These are phyloP conservation scores for Picocystis sp. DNA, from an alignment of 163 green algal genomes.

Conservation along the genomic window DNA sequence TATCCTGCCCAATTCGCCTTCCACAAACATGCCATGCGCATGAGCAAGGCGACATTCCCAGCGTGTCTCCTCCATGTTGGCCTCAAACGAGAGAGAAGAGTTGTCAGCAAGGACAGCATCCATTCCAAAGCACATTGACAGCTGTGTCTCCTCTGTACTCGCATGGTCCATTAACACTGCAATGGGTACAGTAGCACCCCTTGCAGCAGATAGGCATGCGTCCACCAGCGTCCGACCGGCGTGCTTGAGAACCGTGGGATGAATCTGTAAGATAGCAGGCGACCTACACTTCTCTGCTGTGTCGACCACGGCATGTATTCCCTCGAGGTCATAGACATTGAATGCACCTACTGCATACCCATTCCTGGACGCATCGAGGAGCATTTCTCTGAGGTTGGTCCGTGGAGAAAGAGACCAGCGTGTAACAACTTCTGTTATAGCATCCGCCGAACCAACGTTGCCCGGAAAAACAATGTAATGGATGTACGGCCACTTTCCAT, in stretches of 20 bases:
- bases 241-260: slow-evolving; percentile 11
- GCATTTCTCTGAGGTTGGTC: not conserved
- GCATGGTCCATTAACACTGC: slow-evolving; percentile 16
- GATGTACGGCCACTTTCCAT: slow-evolving; percentile 4
- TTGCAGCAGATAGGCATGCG: slow-evolving; percentile 2
- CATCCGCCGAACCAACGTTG: slow-evolving; percentile 11
- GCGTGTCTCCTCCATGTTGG: slow-evolving; percentile 16
- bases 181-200: slow-evolving; percentile 9
- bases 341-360: slow-evolving; percentile 20
- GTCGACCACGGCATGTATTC: slow-evolving; percentile 12
- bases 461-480: slow-evolving; percentile 23
- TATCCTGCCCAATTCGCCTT: slow-evolving; percentile 20
- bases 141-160: not conserved
- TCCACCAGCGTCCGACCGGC: slow-evolving; percentile 9
- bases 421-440: slow-evolving; percentile 11
- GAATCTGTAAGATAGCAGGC: slow-evolving; percentile 17
- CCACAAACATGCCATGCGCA: slow-evolving; percentile 10
- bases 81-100: slow-evolving; percentile 14
- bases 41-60: slow-evolving; percentile 7
- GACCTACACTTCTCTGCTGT: slow-evolving; percentile 9
- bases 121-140: slow-evolving; percentile 8
- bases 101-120: slow-evolving; percentile 21
- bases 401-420: slow-evolving; percentile 4
- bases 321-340: slow-evolving; percentile 20
- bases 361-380: slow-evolving; percentile 5